Base-by-base conservation (phyloP, 495 filamentous ascomycete species). In the Oleoguttula mirabilis region DNA sequence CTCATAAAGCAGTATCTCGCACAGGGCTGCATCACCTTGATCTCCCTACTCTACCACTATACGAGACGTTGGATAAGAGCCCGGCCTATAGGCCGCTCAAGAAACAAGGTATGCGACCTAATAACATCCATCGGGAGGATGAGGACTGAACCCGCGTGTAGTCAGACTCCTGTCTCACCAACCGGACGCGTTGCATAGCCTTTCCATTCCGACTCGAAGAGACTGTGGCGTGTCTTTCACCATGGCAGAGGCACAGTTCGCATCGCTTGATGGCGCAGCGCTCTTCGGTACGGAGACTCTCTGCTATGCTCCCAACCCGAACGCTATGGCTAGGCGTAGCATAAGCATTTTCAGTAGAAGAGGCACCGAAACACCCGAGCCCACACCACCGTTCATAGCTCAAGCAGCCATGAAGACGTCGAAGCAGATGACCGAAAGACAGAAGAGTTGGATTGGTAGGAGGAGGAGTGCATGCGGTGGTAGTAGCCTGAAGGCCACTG, bases 391-490 rank as follows among this genome's bases (percentile, higher is more conserved):
- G 0, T 40, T 45, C 23, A 40, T 36, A 21, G 33, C 38, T 12
- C 35, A 39, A 41, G 40, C 23, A 28, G 32, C 43, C 7, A 43
- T 35, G 31, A 7, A 10, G 8, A 35, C 14, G 3, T 10, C 24
- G 4, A 33, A 34, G 25, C 33, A 35, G 21, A 51, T 51, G 47
- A 45, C 37, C 6, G 25, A 44, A 10, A 21, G 32, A 25, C 50
- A 48, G 35, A 48, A 37, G 36, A 48, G 45, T 34, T 53, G 50
- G 50, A 7, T 53, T 10, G 25, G 43, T n/a, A 22, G 36, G 31
- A 28, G 22, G 10, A 36, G 33, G 21, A 43, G 32, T 19, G 10
- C 22, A 8, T 27, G 21, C 21, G 39, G 32, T 17, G 17, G 19
- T 15, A 47, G 27, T 10, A 36, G 16, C 21, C 16, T 27, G 31